Evolutionary conservation across 2,329 filamentous ascomycete species (phyloP).

Genomic region (Parastagonospora avenae): DNA sequence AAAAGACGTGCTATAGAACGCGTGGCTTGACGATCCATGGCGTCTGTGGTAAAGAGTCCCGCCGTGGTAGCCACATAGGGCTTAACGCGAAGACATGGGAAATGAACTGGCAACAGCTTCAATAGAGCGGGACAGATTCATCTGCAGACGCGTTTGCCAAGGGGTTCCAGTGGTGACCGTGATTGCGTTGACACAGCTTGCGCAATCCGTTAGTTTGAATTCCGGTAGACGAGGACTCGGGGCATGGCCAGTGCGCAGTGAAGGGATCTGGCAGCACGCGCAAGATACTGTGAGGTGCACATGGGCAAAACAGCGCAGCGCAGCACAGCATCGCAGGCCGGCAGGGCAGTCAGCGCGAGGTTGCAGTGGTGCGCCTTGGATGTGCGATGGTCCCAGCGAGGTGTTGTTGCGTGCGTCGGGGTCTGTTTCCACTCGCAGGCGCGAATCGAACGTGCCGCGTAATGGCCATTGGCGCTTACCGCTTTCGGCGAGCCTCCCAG

Average conservation of each 20-base stretch:
- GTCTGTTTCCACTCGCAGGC: no score
- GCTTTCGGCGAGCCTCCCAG: no score
- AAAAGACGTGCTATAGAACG: conserved; percentile 1
- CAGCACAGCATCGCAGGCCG: neutral
- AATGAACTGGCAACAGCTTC: neutral
- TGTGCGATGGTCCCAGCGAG: no score
- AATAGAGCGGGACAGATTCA: neutral
- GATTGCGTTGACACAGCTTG: conserved; percentile 6
- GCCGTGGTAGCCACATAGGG: neutral
- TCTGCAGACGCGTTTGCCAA: conserved; percentile 4
- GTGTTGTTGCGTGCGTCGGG: no score
- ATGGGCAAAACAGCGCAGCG: neutral
- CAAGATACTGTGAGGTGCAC: neutral
- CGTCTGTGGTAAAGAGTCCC: neutral
- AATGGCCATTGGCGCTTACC: no score
- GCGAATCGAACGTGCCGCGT: no score
- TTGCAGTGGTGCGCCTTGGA: neutral
- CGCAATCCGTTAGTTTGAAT: conserved; percentile 2
- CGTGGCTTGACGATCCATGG: neutral
- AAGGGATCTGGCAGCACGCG: neutral
- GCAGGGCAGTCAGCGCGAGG: neutral
- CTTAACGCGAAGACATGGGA: neutral
- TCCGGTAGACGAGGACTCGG: neutral
- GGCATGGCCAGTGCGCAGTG: neutral
- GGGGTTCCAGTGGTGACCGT: neutral